Conservation (phyloP, 2,329 filamentous ascomycete genomes). For the Cladophialophora psammophila region DNA sequence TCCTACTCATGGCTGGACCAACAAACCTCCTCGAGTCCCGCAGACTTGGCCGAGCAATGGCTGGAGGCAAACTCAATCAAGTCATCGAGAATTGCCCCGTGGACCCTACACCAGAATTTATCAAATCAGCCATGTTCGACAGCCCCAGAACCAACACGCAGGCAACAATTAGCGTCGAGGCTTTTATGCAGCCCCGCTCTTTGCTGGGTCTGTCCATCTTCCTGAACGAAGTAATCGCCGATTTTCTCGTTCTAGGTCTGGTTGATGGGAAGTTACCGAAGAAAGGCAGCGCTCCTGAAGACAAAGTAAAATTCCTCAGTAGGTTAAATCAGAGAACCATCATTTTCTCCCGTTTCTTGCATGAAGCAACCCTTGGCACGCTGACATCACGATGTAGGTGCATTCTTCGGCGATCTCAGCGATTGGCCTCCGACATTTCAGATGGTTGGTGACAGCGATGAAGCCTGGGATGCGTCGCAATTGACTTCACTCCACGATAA, state of each 20-base stretch:
- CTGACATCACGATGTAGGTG: constrained; percentile 1
- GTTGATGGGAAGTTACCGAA: neutral
- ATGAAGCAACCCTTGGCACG: neutral
- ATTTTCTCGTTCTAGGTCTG: neutral
- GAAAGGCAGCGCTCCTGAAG: constrained; percentile 4
- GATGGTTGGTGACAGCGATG: constrained; percentile 8
- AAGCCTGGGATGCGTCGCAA: constrained; percentile 5
- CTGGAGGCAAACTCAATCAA: neutral
- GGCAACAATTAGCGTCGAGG: neutral
- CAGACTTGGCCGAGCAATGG: constrained; percentile 7
- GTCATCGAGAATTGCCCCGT: neutral
- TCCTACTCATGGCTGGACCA: constrained; percentile 2
- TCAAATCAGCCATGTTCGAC: constrained; percentile 12
- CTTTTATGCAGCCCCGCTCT: neutral
- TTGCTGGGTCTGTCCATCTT: constrained; percentile 8
- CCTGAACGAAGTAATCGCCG: neutral
- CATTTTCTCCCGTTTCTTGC: too few species aligned
- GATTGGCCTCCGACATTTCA: constrained; percentile 12
- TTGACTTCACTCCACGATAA: neutral
- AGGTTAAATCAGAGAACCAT: neutral
- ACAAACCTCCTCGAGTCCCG: neutral
- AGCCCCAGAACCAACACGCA: neutral
- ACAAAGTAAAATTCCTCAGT: constrained; percentile 6
- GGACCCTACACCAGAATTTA: constrained; percentile 11
- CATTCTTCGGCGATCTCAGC: constrained; percentile 8